These are phyloP conservation scores for Penicillium paxilli DNA, from an alignment of 495 filamentous ascomycete species.

Conservation along the genomic window DNA sequence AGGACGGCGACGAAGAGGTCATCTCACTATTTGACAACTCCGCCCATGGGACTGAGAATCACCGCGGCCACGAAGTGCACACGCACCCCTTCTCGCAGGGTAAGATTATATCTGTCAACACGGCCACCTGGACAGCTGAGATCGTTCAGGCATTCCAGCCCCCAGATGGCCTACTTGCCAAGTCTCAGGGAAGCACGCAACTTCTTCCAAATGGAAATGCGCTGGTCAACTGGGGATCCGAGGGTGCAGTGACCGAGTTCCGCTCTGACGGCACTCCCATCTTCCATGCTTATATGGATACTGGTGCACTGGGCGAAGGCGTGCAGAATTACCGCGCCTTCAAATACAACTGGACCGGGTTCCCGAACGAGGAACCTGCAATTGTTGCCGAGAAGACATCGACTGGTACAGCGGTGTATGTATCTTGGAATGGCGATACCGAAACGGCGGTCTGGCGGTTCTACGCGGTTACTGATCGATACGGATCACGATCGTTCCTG, in stretches of 20 bases:
- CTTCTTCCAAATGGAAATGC: conserved; percentile 53
- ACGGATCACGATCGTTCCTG: conserved; percentile 33
- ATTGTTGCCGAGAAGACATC: conserved; percentile 33
- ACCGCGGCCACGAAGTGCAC: conserved; percentile 41
- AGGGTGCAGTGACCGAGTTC: conserved; percentile 55
- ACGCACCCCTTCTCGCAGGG: conserved; percentile 50
- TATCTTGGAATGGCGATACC: conserved; percentile 47
- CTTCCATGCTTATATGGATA: conserved; percentile 42
- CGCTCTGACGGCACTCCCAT: conserved; percentile 46
- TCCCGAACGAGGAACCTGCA: conserved; percentile 32
- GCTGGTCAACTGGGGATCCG: conserved; percentile 57
- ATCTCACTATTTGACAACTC: conserved; percentile 57
- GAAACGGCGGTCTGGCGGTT: conserved; percentile 40
- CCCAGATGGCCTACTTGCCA: conserved; percentile 49
- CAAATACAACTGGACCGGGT: conserved; percentile 37
- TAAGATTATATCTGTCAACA: conserved; percentile 54
- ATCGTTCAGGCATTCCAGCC: conserved; percentile 44
- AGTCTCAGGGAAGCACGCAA: conserved; percentile 59
- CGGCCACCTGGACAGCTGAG: conserved; percentile 46
- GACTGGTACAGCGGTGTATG: conserved; percentile 32
- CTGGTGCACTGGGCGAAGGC: conserved; percentile 27
- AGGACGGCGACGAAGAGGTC: conserved; percentile 41
- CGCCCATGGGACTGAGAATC: conserved; percentile 41
- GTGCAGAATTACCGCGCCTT: conserved; percentile 39
- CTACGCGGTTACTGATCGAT: conserved; percentile 33